phyloP scores from a whole-genome alignment of 2,329 filamentous ascomycete genomes.

The Talaromyces rugulosus region DNA sequence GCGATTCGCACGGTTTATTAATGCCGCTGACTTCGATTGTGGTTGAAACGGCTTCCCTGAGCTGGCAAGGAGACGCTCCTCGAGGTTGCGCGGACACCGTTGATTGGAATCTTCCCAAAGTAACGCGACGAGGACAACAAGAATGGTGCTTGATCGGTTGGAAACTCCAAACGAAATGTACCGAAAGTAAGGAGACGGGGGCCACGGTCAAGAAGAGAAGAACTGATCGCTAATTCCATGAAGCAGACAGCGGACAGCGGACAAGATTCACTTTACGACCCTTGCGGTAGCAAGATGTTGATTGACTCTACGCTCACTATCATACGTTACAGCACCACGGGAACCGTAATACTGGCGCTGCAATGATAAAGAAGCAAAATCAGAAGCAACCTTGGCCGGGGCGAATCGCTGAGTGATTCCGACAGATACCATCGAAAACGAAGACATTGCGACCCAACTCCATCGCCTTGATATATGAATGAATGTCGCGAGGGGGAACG shows the following conservation, averaged over 20 bases:
- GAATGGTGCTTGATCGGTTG: not conserved
- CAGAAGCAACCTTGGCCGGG: not conserved
- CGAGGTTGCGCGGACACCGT: not conserved
- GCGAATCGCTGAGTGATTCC: not conserved
- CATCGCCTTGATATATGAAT: slow-evolving; percentile 11
- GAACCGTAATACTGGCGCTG: not conserved
- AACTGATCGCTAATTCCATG: not conserved
- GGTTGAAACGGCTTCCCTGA: not conserved
- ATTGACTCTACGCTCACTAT: not conserved
- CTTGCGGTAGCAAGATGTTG: not conserved
- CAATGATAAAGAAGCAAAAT: not conserved
- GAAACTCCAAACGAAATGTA: not conserved
- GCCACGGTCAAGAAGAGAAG: not conserved
- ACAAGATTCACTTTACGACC: not conserved
- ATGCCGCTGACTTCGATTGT: not conserved
- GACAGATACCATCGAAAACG: not conserved
- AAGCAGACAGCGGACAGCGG: not conserved
- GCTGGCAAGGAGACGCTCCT: not conserved
- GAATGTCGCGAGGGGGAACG: slow-evolving; percentile 14
- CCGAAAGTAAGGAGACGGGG: not conserved
- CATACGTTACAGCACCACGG: not conserved
- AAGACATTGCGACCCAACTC: not conserved
- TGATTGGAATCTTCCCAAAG: not conserved
- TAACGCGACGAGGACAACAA: not conserved
- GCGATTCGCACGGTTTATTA: not conserved